phyloP scores from a whole-genome alignment of 139 green algal species.

The Chlamydomonas asymmetrica region DNA sequence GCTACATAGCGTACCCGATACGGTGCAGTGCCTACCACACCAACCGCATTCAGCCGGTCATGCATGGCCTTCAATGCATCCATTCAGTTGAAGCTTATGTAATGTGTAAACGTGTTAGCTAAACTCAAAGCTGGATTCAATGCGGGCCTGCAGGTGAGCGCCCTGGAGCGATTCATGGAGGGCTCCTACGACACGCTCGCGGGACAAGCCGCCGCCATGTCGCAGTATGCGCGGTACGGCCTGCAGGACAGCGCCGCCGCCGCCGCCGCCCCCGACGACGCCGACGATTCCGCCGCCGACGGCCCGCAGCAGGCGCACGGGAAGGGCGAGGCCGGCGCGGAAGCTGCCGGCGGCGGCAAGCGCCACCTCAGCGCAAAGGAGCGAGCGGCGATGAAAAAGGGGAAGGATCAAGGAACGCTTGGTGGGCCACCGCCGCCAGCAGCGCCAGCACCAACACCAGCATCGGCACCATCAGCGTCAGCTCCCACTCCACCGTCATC shows the following conservation, averaged over 20 bases:
- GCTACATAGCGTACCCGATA: too few relatives aligned
- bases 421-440: neutral
- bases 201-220: neutral
- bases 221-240: constrained; percentile 24
- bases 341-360: constrained; percentile 18
- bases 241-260: neutral
- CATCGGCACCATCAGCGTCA: constrained; percentile 8
- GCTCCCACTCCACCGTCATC: too few relatives aligned
- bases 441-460: constrained; percentile 11
- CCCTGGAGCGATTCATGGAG: constrained; percentile 44
- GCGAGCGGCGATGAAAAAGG: constrained; percentile 60
- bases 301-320: constrained; percentile 12
- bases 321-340: neutral
- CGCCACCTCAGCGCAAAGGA: constrained; percentile 74
- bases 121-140: too few relatives aligned
- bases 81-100: too few relatives aligned
- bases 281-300: neutral
- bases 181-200: constrained; percentile 25
- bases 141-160: too few relatives aligned
- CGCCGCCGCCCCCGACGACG: neutral
- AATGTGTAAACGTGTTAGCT: too few relatives aligned
- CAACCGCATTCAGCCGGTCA: too few relatives aligned
- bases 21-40: too few relatives aligned
- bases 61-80: too few relatives aligned
- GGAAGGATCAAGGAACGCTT: neutral